A percentile compares a stretch with the other conserved stretches of the same genome.
These are phyloP conservation scores for Yamadazyma scolyti DNA, from an alignment of 805 yeast species.

Conservation along the genomic window DNA sequence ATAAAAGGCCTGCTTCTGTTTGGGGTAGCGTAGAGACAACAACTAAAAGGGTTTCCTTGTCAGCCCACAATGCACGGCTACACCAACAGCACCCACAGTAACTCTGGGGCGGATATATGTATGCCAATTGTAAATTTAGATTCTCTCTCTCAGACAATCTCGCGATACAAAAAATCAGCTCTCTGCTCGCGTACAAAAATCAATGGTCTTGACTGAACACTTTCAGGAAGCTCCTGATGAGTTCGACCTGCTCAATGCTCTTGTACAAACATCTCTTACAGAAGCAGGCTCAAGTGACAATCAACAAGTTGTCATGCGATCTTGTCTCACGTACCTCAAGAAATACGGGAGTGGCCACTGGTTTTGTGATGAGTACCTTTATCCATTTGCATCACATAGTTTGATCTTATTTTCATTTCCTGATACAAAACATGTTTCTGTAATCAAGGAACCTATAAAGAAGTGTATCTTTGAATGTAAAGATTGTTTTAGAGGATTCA, in stretches of 20 bases:
- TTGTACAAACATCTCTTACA: constrained; percentile 3
- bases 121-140: no score
- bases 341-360: constrained; percentile 35
- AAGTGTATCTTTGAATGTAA: constrained; percentile 46
- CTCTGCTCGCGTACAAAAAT: no score
- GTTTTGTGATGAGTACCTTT: constrained; percentile 52
- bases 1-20: no score
- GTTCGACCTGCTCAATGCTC: constrained; percentile 4
- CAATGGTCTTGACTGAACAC: no score
- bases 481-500: constrained; percentile 52
- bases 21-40: no score
- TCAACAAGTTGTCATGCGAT: constrained; percentile 7
- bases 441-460: constrained; percentile 41
- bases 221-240: constrained; percentile 4
- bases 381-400: constrained; percentile 49
- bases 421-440: no score
- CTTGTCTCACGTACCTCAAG: constrained; percentile 22
- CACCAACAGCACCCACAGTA: no score
- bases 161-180: no score
- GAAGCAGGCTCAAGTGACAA: constrained; percentile 4
- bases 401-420: constrained; percentile 61
- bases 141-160: no score
- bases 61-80: no score
- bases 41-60: no score
- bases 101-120: no score